Conservation (phyloP, 768 basidiomycete genomes). For the Mycena venus region DNA sequence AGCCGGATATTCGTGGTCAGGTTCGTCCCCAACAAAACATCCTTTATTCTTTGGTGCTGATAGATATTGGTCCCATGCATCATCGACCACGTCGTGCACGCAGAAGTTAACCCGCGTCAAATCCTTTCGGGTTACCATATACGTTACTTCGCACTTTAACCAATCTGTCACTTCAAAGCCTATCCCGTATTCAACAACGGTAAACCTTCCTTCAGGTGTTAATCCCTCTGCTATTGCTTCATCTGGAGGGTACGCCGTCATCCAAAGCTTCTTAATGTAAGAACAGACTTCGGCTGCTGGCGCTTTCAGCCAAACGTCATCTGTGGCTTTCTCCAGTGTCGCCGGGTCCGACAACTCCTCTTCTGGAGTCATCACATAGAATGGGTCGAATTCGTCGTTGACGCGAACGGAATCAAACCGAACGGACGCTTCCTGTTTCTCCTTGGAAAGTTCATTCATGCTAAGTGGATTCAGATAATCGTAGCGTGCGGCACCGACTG, state of each 20-base stretch:
- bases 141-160: neutral
- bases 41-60: neutral
- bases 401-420: neutral
- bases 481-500: neutral
- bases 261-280: conserved; percentile 12
- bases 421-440: neutral
- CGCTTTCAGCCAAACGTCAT: neutral
- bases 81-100: conserved; percentile 9
- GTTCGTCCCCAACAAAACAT: neutral
- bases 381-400: neutral
- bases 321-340: neutral
- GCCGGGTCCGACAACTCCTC: neutral
- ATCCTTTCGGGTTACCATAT: conserved; percentile 2
- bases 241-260: neutral
- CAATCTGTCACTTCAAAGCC: conserved; percentile 18
- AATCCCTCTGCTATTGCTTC: neutral
- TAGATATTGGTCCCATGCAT: neutral
- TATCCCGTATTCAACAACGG: neutral
- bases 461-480: neutral
- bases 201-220: neutral
- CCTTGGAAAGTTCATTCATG: neutral
- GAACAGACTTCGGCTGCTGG: neutral
- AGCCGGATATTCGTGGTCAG: conserved; percentile 12
- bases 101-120: neutral
- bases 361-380: too few species aligned